Base-by-base conservation (phyloP, 169 alveolate genomes). In the Theileria parva region DNA sequence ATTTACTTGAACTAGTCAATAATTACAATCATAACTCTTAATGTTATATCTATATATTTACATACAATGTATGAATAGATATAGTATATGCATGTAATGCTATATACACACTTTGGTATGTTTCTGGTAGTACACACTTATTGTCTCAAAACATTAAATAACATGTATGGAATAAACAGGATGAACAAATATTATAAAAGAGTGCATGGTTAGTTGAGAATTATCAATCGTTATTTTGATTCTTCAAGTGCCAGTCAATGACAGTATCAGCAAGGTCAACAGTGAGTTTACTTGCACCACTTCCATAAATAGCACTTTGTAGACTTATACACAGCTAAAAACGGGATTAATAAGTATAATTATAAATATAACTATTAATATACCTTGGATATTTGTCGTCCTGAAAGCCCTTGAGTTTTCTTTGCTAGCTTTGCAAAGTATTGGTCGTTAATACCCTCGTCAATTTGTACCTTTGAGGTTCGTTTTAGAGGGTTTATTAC, bases 331-430 rank as follows among this genome's bases (percentile, higher is more conserved):
- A 81, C 74, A 93, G 11, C 74, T 65, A 79, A 86, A 65, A 27
- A 63, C 15, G 25, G 0, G 11, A 21, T 27, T 21, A 21, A 25
- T 37, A 50, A 83, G 55, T 7, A 37, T 21, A 5, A 15, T 9
- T 73, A 44, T 13, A 4, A 13, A 13, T 7, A 44, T 44, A 8
- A n/a, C 30, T 13, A 32, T 39, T 5, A 57, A 8, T 15, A 2
- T 37, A 85, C 88, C 86, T 97, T 97, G 32, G 96, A 93, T 34
- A 97, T 92, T 70, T 97, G 98, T 85, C 99, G 92, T 19, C 99
- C 99, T 11, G 99, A 96, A 75, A 97, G 95, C 8, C 98, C 98
- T 39, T 94, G 94, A 8, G 97, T 93, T 71, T 89, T 77, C 74
- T 92, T 87, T 5, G 99, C 98, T 7, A 97, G 84, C 9, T 77